These are phyloP conservation scores for Cardamine chenopodiifolia DNA, from an alignment of 345 rosid species.

Conservation along the genomic window DNA sequence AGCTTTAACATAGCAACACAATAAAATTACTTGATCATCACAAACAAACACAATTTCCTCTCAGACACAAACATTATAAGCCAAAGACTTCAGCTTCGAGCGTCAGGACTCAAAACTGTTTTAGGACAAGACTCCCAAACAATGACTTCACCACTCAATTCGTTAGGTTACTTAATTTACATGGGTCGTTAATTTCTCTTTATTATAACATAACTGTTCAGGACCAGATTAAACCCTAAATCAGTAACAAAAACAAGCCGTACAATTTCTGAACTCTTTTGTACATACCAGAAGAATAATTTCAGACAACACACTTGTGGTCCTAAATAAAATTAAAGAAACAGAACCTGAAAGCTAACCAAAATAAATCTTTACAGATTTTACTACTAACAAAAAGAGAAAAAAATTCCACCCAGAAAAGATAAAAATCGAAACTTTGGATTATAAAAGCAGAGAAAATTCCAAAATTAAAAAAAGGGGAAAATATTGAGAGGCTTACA, in stretches of 20 bases:
- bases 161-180: no score
- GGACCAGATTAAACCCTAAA: slow-evolving; percentile 25
- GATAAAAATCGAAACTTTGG: slow-evolving; percentile 19
- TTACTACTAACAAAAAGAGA: background rate
- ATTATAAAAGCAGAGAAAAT: background rate
- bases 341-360: slow-evolving; percentile 17
- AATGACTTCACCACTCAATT: slow-evolving; percentile 6
- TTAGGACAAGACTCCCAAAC: slow-evolving; percentile 8
- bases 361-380: background rate
- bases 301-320: slow-evolving; percentile 15
- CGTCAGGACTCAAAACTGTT: slow-evolving; percentile 9
- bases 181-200: no score
- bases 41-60: background rate
- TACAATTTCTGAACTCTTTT: slow-evolving; percentile 1
- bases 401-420: background rate
- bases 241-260: background rate
- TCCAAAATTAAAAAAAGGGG: background rate
- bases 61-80: background rate
- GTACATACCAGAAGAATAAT: background rate
- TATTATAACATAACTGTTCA: background rate
- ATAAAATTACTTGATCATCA: background rate
- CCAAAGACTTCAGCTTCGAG: slow-evolving; percentile 15
- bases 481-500: slow-evolving; percentile 50
- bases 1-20: background rate
- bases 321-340: slow-evolving; percentile 20